A percentile compares a stretch with the other conserved stretches of the same genome.
phyloP scores from a whole-genome alignment of 208 protist species.

The Trypanosoma boissoni region DNA sequence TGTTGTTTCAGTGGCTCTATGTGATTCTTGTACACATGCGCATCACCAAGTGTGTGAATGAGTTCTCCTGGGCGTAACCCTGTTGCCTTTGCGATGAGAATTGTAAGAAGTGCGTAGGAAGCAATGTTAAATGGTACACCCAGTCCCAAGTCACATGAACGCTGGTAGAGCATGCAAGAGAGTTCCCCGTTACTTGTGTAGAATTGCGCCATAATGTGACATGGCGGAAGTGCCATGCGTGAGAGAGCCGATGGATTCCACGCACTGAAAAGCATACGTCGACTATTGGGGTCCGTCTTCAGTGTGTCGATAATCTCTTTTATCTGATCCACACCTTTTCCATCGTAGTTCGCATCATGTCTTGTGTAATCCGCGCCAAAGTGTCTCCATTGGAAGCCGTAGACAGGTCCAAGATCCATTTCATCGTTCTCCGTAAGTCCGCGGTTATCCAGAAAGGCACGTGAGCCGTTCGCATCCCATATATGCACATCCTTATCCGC shows the following conservation, averaged over 20 bases:
- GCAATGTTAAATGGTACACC: slow-evolving; percentile 99
- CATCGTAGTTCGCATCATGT: slow-evolving; percentile 86
- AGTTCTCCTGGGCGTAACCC: slow-evolving; percentile 96
- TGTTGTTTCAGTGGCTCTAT: slow-evolving; percentile 95
- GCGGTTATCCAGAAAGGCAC: slow-evolving; percentile 94
- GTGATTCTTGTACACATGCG: slow-evolving; percentile 98
- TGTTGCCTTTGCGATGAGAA: slow-evolving; percentile 90
- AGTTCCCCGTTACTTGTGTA: slow-evolving; percentile 95
- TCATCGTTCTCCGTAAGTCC: slow-evolving; percentile 92
- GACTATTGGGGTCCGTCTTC: slow-evolving; percentile 92
- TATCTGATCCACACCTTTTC: slow-evolving; percentile 97
- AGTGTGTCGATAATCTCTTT: slow-evolving; percentile 89
- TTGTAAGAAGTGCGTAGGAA: slow-evolving; percentile 95
- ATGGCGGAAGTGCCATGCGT: slow-evolving; percentile 98
- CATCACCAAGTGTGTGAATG: slow-evolving; percentile 97
- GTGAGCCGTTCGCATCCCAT: slow-evolving; percentile 98
- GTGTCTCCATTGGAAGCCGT: slow-evolving; percentile 99
- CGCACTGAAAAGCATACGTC: slow-evolving; percentile 96
- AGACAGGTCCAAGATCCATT: slow-evolving; percentile 98
- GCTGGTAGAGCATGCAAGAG: slow-evolving; percentile 94
- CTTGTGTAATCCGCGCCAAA: slow-evolving; percentile 95
- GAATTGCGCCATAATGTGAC: slow-evolving; percentile 98
- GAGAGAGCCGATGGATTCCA: slow-evolving; percentile 96
- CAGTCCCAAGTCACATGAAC: slow-evolving; percentile 96
- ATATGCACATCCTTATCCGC: slow-evolving; percentile 94